phyloP scores from a whole-genome alignment of 257 asterid species.

The Fraxinus anomala region DNA sequence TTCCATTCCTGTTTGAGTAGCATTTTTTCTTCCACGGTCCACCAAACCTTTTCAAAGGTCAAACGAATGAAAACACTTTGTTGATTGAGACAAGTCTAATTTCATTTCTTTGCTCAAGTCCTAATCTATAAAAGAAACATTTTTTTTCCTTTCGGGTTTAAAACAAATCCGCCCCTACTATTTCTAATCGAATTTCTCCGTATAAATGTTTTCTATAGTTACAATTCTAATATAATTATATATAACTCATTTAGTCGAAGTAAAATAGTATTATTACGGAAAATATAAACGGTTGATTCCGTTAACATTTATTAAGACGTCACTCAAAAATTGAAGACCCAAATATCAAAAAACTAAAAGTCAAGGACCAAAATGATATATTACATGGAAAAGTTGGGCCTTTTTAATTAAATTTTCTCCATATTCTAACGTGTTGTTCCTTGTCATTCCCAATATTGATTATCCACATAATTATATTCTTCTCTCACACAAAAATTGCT shows the following conservation, averaged over 20 bases:
- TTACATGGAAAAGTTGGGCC: neutral
- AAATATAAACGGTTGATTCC: too few relatives aligned
- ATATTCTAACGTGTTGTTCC: neutral
- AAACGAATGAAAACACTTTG: constrained; percentile 10
- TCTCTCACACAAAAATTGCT: constrained; percentile 25
- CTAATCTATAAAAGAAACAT: constrained; percentile 2
- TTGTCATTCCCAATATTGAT: constrained; percentile 39
- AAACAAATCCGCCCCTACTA: neutral
- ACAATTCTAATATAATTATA: too few relatives aligned
- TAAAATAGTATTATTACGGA: too few relatives aligned
- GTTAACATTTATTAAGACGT: too few relatives aligned
- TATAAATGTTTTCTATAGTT: too few relatives aligned
- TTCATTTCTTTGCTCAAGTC: constrained; percentile 23
- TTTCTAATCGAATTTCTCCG: neutral
- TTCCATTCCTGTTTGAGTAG: too few relatives aligned
- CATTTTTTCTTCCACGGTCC: neutral
- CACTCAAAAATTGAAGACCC: neutral
- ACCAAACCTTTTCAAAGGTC: constrained; percentile 19
- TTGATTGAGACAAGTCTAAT: constrained; percentile 25
- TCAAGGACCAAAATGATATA: neutral
- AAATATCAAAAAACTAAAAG: neutral
- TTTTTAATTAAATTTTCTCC: neutral
- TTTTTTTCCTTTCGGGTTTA: neutral
- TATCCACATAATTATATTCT: constrained; percentile 27
- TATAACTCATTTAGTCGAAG: too few relatives aligned